These are phyloP conservation scores for Colletotrichum aenigma DNA, from an alignment of 2,329 filamentous ascomycete genomes.

Conservation along the genomic window DNA sequence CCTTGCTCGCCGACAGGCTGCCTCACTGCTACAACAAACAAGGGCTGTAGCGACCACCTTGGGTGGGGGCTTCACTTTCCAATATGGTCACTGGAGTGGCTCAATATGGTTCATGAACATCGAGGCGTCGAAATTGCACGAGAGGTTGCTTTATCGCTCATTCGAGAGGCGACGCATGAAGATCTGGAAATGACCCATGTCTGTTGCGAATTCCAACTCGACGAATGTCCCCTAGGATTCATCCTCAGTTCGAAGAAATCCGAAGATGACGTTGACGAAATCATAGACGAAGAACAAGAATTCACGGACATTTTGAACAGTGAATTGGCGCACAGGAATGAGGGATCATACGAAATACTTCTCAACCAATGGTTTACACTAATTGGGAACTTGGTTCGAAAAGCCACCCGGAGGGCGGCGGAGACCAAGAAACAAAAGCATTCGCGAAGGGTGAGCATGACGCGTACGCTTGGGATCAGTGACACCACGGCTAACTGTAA, in stretches of 20 bases:
- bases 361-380: neutral
- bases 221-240: accelerated
- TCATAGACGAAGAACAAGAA: neutral
- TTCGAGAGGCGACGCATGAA: neutral
- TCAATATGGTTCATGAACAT: accelerated
- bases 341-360: no score
- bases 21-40: neutral
- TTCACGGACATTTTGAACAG: neutral
- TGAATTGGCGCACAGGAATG: no score
- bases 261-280: neutral
- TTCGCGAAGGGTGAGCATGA: no score
- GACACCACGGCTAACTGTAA: no score
- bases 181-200: slow-evolving; percentile 2
- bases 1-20: neutral
- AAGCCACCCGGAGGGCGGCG: no score
- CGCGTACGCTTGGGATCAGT: no score
- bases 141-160: neutral
- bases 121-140: neutral
- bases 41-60: accelerated
- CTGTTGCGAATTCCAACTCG: neutral
- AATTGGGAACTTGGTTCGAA: accelerated
- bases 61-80: accelerated
- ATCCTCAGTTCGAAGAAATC: accelerated
- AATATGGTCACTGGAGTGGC: neutral
- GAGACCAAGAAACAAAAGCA: no score